Base-by-base conservation (phyloP, 768 basidiomycete species). In the Agrocybe chaxingu region DNA sequence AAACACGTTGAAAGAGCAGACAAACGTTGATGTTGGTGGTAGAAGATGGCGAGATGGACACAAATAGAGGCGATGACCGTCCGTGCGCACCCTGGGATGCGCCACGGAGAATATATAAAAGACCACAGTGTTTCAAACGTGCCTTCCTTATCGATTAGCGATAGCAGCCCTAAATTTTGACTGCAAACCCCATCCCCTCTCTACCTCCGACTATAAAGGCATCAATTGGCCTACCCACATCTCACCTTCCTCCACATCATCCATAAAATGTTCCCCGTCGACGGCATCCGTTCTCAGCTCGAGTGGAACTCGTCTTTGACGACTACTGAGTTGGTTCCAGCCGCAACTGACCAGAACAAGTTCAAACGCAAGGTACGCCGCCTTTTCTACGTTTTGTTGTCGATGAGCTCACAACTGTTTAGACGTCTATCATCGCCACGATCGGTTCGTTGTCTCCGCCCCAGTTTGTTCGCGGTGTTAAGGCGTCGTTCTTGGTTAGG, bases 371-470 rank as follows among this genome's bases (percentile, higher is more conserved):
- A 98, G 85, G 95, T 94, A 53, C 57, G 49, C 16, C 29, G 46
- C 42, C 7, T 24, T 32, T 55, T 31, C 33, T 35, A 7, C 31
- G 48, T 47, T 44, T 47, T n/a, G 18, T 41, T 18, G 47, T 42
- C n/a, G 43, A 59, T 47, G 9, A 55, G 49, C 33, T 56, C 36
- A 42, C 47, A 29, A 24, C 13, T 35, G 40, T 13, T n/a, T 59
- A 99, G 97, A 97, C 94, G 10, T 79, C 90, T 53, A 98, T 99
- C 73, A 98, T 99, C 69, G 96, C 95, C 52, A 99, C 97, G 58
- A 99, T 99, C 64, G 97, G 96, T 89, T 58, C 52, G 50, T 44
- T 57, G 42, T 49, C 50, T 43, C 49, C 35, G 29, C 44, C 53
- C 30, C 44, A 47, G n/a, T 40, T 46, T 29, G 31, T 42, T 43